Evolutionary conservation across 345 rosid genomes (phyloP).

Genomic region (Mallotus nudiflorus): DNA sequence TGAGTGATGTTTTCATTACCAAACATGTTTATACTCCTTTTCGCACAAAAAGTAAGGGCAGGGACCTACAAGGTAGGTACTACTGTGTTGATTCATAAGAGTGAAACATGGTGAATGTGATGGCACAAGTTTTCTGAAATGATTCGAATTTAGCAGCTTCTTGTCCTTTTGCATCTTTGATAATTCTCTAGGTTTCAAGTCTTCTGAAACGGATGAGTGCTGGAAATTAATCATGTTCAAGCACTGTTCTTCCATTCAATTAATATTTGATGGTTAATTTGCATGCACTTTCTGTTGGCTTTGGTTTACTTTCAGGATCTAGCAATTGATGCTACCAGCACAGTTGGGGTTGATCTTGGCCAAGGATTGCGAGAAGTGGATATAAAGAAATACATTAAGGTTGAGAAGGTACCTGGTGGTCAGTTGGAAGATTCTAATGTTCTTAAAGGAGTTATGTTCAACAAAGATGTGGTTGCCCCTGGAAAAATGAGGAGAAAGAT

Average conservation of each 20-base stretch:
- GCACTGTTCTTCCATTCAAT: no score
- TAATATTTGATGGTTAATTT: background rate
- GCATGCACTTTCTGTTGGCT: background rate
- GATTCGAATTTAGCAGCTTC: background rate
- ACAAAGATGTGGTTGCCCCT: slow-evolving; percentile 92
- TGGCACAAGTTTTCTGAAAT: background rate
- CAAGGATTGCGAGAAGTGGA: slow-evolving; percentile 97
- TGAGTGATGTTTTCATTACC: background rate
- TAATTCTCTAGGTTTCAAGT: background rate
- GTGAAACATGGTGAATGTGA: background rate
- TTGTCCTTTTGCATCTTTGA: no score
- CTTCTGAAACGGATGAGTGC: no score
- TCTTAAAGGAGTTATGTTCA: slow-evolving; percentile 94
- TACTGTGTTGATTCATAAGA: no score
- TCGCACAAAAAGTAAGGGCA: no score
- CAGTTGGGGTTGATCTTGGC: slow-evolving; percentile 87
- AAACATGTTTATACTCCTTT: background rate
- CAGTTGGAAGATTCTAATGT: slow-evolving; percentile 88
- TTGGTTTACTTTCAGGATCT: slow-evolving; percentile 58
- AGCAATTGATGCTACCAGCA: slow-evolving; percentile 89
- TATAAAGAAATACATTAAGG: slow-evolving; percentile 86
- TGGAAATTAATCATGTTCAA: background rate
- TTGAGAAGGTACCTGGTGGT: slow-evolving; percentile 98
- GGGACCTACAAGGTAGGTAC: no score
- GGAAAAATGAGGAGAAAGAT: slow-evolving; percentile 98